Conservation (phyloP, 169 alveolate species). For the Cryptosporidium tyzzeri region DNA sequence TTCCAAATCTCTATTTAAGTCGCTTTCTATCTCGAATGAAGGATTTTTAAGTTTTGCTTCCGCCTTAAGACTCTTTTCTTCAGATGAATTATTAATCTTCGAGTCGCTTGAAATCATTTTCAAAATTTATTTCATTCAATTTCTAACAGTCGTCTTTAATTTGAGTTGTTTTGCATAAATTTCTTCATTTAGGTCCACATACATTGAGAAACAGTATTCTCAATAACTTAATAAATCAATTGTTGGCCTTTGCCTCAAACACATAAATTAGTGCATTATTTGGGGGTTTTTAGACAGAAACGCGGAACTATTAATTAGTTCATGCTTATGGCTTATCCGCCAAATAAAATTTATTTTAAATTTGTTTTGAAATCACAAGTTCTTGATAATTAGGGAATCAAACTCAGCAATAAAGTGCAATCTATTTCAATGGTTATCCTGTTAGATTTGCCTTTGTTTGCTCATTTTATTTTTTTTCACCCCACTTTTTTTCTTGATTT, state of each 20-base stretch:
- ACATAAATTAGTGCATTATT: constrained; percentile 30
- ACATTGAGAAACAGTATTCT: constrained; percentile 1
- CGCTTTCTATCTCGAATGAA: not conserved
- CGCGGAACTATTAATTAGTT: constrained; percentile 73
- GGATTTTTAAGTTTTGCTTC: not conserved
- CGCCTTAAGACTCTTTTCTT: not conserved
- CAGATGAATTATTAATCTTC: not conserved
- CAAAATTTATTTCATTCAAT: constrained; percentile 2
- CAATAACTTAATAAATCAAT: constrained; percentile 10
- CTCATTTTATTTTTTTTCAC: not conserved
- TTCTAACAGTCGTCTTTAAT: not conserved
- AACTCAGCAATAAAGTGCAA: too few relatives aligned
- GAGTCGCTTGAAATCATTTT: constrained; percentile 23
- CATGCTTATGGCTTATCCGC: constrained; percentile 18
- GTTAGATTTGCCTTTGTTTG: too few relatives aligned
- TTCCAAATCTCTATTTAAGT: not conserved
- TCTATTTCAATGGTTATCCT: too few relatives aligned
- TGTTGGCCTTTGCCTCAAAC: not conserved
- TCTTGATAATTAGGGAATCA: not conserved
- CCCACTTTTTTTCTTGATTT: not conserved
- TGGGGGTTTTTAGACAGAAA: constrained; percentile 75
- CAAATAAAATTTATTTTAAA: not conserved
- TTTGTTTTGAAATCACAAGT: not conserved
- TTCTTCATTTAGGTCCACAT: not conserved
- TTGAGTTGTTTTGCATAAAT: not conserved